These are phyloP conservation scores for Aspergillus vadensis DNA, from an alignment of 2,329 filamentous ascomycete species.

Conservation along the genomic window DNA sequence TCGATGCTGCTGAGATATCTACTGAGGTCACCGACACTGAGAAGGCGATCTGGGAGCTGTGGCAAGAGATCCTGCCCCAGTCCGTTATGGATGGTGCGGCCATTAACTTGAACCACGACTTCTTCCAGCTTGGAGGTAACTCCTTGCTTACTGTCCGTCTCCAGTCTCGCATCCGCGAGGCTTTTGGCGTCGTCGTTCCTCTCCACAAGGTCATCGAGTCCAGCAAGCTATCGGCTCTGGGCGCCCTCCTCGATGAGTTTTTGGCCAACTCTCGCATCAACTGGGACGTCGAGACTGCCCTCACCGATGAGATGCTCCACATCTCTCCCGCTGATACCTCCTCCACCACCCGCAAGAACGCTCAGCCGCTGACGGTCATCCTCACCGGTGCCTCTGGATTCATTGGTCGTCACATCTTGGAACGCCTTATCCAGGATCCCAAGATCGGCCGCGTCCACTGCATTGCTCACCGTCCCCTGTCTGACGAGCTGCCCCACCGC, in stretches of 20 bases:
- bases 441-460: constrained; percentile 12
- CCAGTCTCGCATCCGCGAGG: background rate
- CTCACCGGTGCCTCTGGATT: constrained; percentile 17
- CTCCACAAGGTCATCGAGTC: background rate
- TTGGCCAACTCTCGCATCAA: background rate
- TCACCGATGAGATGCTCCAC: background rate
- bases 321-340: background rate
- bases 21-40: background rate
- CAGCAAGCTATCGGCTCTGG: constrained; percentile 3
- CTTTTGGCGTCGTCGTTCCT: background rate
- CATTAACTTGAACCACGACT: constrained; percentile 3
- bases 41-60: background rate
- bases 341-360: background rate
- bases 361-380: constrained; percentile 3
- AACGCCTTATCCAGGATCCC: background rate
- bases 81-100: background rate
- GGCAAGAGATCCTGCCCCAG: constrained; percentile 5
- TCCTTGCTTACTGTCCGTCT: constrained; percentile 9
- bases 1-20: background rate
- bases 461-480: constrained; percentile 8
- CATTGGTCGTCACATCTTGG: constrained; percentile 9
- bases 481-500: background rate
- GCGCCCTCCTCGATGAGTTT: background rate
- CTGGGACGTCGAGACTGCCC: constrained; percentile 6
- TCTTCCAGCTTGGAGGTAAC: constrained; percentile 16